Evolutionary conservation across 1,284 basidiomycete genomes (phyloP).

Genomic region (Fomitopsis palustris): DNA sequence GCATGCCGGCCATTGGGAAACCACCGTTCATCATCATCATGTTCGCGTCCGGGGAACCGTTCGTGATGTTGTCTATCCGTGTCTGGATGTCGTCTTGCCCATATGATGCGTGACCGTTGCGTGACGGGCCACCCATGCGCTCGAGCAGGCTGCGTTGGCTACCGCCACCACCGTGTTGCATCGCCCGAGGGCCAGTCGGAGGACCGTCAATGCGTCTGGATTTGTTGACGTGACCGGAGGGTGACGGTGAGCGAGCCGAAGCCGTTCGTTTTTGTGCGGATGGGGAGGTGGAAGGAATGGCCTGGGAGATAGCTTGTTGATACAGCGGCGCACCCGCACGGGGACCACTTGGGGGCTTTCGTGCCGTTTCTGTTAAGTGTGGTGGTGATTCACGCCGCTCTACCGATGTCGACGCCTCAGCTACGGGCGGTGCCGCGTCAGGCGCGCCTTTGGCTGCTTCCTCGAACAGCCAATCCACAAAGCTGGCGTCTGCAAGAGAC

Average conservation of each 20-base stretch:
- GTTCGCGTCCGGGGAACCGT: slow-evolving; percentile 45
- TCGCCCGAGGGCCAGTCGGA: slow-evolving; percentile 77
- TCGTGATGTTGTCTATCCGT: slow-evolving; percentile 73
- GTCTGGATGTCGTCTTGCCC: slow-evolving; percentile 68
- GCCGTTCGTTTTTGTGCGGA: slow-evolving; percentile 64
- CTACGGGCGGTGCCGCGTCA: slow-evolving; percentile 36
- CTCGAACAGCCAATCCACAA: slow-evolving; percentile 81
- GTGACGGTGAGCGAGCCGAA: slow-evolving; percentile 74
- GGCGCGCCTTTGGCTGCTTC: slow-evolving; percentile 69
- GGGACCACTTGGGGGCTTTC: slow-evolving; percentile 38
- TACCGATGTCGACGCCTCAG: slow-evolving; percentile 34
- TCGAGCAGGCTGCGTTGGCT: slow-evolving; percentile 64
- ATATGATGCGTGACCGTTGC: slow-evolving; percentile 28
- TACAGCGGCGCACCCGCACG: slow-evolving; percentile 39
- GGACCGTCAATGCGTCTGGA: slow-evolving; percentile 60
- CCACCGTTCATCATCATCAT: slow-evolving; percentile 55
- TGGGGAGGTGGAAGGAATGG: slow-evolving; percentile 46
- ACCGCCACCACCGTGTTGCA: slow-evolving; percentile 45
- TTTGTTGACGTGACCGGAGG: slow-evolving; percentile 58
- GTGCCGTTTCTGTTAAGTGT: slow-evolving; percentile 30
- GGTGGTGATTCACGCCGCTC: slow-evolving; percentile 25
- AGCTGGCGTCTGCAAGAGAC: slow-evolving; percentile 55
- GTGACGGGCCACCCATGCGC: slow-evolving; percentile 50
- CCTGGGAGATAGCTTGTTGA: slow-evolving; percentile 69
- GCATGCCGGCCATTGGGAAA: slow-evolving; percentile 43